A percentile compares a stretch with the other conserved stretches of the same genome.
Evolutionary conservation across 2,329 filamentous ascomycete genomes (phyloP).

Genomic region (Rutstroemia sp.): DNA sequence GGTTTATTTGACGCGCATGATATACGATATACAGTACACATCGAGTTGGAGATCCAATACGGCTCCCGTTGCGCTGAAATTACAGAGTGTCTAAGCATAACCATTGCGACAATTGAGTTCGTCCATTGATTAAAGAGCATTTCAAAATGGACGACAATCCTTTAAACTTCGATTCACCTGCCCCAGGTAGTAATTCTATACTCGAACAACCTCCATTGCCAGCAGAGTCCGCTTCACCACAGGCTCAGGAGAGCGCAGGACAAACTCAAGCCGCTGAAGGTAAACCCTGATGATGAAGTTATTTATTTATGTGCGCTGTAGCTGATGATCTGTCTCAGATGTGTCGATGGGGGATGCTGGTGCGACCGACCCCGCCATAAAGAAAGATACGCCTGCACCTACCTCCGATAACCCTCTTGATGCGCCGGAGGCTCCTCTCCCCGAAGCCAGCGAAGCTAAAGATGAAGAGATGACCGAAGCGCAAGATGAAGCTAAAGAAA

Average conservation of each 20-base stretch:
- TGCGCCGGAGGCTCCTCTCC: constrained; percentile 56
- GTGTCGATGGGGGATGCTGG: constrained; percentile 52
- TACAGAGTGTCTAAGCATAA: constrained; percentile 7
- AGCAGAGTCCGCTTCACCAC: constrained; percentile 30
- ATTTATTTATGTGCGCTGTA: constrained; percentile 4
- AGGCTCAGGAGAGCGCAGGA: constrained; percentile 26
- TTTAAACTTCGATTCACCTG: constrained; percentile 49
- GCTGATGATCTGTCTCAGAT: constrained; percentile 38
- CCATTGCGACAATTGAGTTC: constrained; percentile 27
- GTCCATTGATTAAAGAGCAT: constrained; percentile 13
- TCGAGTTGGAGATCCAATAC: constrained; percentile 11
- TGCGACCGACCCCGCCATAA: constrained; percentile 41
- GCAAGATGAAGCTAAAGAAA: constrained; percentile 43
- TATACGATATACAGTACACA: constrained; percentile 9
- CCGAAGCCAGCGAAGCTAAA: constrained; percentile 53
- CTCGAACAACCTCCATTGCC: constrained; percentile 48
- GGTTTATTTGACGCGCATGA: constrained; percentile 9
- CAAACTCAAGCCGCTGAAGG: constrained; percentile 37
- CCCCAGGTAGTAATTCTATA: constrained; percentile 47
- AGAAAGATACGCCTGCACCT: constrained; percentile 49
- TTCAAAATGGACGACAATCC: constrained; percentile 52
- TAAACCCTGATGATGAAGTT: constrained; percentile 27
- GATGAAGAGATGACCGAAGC: constrained; percentile 77
- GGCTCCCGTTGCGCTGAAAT: constrained; percentile 12
- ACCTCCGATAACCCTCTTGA: constrained; percentile 60